These are phyloP conservation scores for Monocercomonoides exilis DNA, from an alignment of 78 protist species.

Conservation along the genomic window DNA sequence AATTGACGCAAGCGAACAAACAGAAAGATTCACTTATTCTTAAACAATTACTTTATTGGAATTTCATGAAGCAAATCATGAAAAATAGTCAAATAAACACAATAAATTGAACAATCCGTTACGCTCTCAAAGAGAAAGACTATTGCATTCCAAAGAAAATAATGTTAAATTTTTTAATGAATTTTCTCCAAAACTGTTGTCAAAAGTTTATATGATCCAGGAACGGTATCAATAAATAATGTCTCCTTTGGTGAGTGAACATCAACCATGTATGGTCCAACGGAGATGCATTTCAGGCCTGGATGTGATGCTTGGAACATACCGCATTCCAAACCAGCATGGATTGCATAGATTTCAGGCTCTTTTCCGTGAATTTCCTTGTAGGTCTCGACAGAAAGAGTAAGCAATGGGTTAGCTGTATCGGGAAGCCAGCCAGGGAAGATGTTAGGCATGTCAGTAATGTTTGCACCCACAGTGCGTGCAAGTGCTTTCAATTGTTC, in stretches of 20 bases:
- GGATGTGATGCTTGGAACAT: conserved; percentile 11
- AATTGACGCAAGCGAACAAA: no score
- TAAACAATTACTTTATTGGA: no score
- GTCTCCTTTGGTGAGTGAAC: conserved; percentile 23
- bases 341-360: conserved; percentile 26
- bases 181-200: neutral
- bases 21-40: no score
- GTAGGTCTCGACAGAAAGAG: neutral
- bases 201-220: neutral
- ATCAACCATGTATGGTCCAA: conserved; percentile 17
- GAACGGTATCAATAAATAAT: neutral
- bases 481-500: conserved; percentile 4
- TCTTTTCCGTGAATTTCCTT: conserved; percentile 5
- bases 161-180: neutral
- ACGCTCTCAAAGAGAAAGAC: no score
- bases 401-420: neutral
- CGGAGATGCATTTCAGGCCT: conserved; percentile 17
- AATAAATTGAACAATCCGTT: no score
- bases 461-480: conserved; percentile 7
- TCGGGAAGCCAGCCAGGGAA: conserved; percentile 24
- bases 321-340: conserved; percentile 21
- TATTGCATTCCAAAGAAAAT: no score
- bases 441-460: neutral
- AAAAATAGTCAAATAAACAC: no score
- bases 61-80: no score